Evolutionary conservation across 129 eudicot species (phyloP).

Genomic region (sunflower (Helianthus annuus)): DNA sequence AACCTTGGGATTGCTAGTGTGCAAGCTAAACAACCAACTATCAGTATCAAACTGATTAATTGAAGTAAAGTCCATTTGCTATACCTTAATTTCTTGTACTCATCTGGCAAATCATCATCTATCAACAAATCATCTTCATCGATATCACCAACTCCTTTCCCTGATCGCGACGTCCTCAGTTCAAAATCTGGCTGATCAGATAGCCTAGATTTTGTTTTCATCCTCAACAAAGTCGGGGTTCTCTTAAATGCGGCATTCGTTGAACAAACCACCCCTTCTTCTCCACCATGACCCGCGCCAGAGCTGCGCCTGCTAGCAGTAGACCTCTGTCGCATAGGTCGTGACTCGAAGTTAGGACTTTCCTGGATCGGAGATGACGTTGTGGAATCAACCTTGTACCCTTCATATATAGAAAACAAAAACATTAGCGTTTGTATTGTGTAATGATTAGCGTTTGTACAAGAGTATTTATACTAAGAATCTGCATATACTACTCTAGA

Average conservation of each 20-base stretch:
- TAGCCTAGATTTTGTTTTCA: constrained; percentile 67
- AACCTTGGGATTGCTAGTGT: constrained; percentile 39
- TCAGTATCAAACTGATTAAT: constrained; percentile 44
- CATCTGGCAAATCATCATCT: constrained; percentile 74
- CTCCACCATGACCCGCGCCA: constrained; percentile 7
- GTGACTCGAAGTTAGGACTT: constrained; percentile 1
- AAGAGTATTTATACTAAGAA: too few species aligned
- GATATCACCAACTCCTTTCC: constrained; percentile 44
- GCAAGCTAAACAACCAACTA: constrained; percentile 49
- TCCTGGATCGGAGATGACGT: neutral
- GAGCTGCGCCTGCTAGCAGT: constrained; percentile 27
- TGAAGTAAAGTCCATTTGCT: constrained; percentile 52
- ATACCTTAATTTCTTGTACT: constrained; percentile 60
- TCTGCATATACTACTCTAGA: too few species aligned
- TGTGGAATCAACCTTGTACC: too few species aligned
- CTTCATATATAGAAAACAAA: too few species aligned
- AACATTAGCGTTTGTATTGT: too few species aligned
- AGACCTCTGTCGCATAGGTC: constrained; percentile 37
- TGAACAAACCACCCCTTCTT: constrained; percentile 48
- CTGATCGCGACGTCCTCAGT: constrained; percentile 32
- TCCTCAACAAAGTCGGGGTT: constrained; percentile 43
- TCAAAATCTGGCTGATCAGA: constrained; percentile 55
- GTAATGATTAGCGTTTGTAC: too few species aligned
- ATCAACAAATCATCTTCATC: constrained; percentile 36
- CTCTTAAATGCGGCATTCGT: constrained; percentile 44